Conservation (phyloP, 2,329 filamentous ascomycete genomes). For the Plectosphaerella sp. region DNA sequence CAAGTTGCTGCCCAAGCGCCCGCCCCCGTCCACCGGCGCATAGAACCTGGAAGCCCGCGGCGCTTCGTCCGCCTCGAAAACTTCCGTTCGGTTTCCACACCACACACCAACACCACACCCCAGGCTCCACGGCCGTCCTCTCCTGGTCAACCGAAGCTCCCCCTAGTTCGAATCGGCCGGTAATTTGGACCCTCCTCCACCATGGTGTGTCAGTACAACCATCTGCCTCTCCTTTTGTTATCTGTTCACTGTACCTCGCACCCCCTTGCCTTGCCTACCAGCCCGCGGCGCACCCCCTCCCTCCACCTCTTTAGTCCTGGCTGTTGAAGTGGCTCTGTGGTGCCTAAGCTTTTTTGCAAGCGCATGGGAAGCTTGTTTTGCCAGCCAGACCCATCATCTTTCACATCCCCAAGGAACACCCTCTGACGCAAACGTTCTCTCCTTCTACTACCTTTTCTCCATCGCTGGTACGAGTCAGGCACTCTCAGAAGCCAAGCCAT, state of each 20-base stretch:
- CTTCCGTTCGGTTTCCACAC: neutral
- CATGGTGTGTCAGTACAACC: constrained; percentile 12
- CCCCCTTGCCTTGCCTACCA: neutral
- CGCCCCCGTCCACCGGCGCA: neutral
- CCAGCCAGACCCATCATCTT: too few relatives aligned
- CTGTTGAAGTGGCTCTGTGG: too few relatives aligned
- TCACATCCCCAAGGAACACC: too few relatives aligned
- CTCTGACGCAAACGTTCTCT: too few relatives aligned
- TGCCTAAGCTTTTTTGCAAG: too few relatives aligned
- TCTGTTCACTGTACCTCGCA: neutral
- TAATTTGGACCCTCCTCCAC: neutral
- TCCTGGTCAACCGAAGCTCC: neutral
- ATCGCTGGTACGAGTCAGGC: neutral
- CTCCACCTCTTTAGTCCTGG: too few relatives aligned
- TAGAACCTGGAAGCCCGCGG: neutral
- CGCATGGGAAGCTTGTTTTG: too few relatives aligned
- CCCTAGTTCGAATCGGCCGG: neutral
- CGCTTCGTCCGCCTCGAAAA: neutral
- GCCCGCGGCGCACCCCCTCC: neutral
- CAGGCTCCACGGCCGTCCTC: neutral
- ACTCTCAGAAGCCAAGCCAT: neutral
- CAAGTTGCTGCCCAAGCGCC: neutral
- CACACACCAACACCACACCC: too few relatives aligned
- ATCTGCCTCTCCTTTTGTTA: neutral
- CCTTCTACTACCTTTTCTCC: neutral